Evolutionary conservation across 805 yeast species (phyloP).

Genomic region (Saccharomyces kudriavzevii): DNA sequence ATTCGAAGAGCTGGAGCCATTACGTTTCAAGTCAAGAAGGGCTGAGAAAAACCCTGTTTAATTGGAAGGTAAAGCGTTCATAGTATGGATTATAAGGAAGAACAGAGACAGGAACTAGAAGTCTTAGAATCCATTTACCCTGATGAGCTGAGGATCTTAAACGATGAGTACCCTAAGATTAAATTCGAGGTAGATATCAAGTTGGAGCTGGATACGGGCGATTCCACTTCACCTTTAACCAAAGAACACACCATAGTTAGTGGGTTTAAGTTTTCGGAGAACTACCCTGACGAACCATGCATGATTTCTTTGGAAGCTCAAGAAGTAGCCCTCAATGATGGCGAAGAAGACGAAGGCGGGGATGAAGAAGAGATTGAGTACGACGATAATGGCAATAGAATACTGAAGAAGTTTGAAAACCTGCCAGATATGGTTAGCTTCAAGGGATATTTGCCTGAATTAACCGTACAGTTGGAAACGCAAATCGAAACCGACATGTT

Average conservation of each 20-base stretch:
- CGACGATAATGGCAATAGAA: constrained; percentile 43
- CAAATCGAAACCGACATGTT: constrained; percentile 50
- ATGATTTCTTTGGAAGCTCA: constrained; percentile 37
- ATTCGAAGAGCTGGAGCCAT: background rate
- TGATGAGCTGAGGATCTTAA: constrained; percentile 54
- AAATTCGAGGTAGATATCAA: constrained; percentile 37
- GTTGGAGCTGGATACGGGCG: constrained; percentile 47
- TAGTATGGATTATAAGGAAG: constrained; percentile 68
- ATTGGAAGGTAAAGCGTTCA: background rate
- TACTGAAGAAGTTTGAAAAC: constrained; percentile 39
- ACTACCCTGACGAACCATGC: constrained; percentile 78
- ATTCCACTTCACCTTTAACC: constrained; percentile 32
- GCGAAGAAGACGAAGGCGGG: constrained; percentile 33
- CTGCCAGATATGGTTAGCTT: constrained; percentile 54
- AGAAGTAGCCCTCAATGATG: constrained; percentile 25
- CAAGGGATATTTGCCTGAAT: constrained; percentile 35
- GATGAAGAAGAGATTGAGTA: constrained; percentile 31
- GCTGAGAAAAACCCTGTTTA: background rate
- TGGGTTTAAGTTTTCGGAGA: constrained; percentile 62
- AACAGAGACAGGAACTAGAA: constrained; percentile 83
- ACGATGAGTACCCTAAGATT: constrained; percentile 40
- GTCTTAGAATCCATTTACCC: constrained; percentile 88
- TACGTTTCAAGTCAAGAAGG: background rate
- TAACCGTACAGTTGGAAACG: constrained; percentile 32
- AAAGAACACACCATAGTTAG: constrained; percentile 49